Evolutionary conservation across 1,284 basidiomycete species (phyloP).

Genomic region (Sporisorium graminicola): DNA sequence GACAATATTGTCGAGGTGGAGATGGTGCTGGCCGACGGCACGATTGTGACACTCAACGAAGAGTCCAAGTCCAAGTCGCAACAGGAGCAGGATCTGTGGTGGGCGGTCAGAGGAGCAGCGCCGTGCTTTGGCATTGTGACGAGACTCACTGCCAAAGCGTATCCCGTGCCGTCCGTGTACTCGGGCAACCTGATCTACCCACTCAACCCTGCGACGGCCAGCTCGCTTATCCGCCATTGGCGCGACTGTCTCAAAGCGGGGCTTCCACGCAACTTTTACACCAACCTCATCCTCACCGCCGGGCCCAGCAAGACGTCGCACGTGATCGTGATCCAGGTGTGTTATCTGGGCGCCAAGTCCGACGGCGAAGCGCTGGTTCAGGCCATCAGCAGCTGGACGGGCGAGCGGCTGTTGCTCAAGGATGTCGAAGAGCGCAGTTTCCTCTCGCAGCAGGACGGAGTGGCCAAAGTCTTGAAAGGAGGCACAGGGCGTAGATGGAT

Average conservation of each 20-base stretch:
- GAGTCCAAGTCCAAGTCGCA: constrained; percentile 45
- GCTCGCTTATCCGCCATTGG: constrained; percentile 88
- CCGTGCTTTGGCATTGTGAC: constrained; percentile 86
- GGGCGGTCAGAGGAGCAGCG: constrained; percentile 87
- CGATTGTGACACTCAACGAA: constrained; percentile 58
- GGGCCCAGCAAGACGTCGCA: constrained; percentile 73
- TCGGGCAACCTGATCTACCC: constrained; percentile 90
- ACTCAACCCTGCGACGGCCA: constrained; percentile 84
- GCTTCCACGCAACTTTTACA: constrained; percentile 82
- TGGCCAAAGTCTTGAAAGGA: constrained; percentile 86
- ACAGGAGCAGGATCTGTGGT: constrained; percentile 77
- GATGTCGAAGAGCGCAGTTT: constrained; percentile 90
- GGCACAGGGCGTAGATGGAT: constrained; percentile 73
- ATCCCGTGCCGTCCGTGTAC: constrained; percentile 86
- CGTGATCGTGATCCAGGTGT: constrained; percentile 87
- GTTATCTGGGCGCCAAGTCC: constrained; percentile 80
- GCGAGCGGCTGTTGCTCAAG: constrained; percentile 79
- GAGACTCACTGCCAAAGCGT: constrained; percentile 85
- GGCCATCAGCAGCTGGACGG: constrained; percentile 87
- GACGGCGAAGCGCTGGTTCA: constrained; percentile 83
- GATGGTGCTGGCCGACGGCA: constrained; percentile 65
- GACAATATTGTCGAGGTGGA: constrained; percentile 63
- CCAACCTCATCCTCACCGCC: constrained; percentile 87
- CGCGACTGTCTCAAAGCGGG: constrained; percentile 86
- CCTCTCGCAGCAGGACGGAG: constrained; percentile 86